These are phyloP conservation scores for Botrytis tulipae DNA, from an alignment of 2,329 filamentous ascomycete species.

Conservation along the genomic window DNA sequence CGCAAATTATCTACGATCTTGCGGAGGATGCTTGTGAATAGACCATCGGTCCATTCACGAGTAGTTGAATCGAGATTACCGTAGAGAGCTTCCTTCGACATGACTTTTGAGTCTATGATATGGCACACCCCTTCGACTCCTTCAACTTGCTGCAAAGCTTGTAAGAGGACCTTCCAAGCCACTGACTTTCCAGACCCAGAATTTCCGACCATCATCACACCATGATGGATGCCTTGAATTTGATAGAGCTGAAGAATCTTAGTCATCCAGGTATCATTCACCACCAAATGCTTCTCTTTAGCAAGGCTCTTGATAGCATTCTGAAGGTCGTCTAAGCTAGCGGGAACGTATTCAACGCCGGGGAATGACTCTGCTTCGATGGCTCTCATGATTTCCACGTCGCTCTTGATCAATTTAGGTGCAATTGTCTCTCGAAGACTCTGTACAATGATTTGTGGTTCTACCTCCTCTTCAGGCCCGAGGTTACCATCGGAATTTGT, in stretches of 20 bases:
- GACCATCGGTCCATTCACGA: slow-evolving; percentile 96
- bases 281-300: slow-evolving; percentile 79
- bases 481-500: slow-evolving; percentile 54
- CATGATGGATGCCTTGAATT: slow-evolving; percentile 96
- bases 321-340: slow-evolving; percentile 76
- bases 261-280: slow-evolving; percentile 94
- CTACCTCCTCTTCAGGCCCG: slow-evolving; percentile 70
- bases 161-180: slow-evolving; percentile 88
- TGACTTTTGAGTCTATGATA: slow-evolving; percentile 98
- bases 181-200: slow-evolving; percentile 97
- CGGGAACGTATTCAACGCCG: slow-evolving; percentile 87
- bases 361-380: slow-evolving; percentile 89
- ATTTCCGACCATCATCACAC: slow-evolving; percentile 99
- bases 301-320: slow-evolving; percentile 80
- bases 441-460: slow-evolving; percentile 97
- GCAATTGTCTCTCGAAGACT: slow-evolving; percentile 98
- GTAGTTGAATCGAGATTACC: slow-evolving; percentile 95
- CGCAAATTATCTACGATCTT: slow-evolving; percentile 99
- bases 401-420: slow-evolving; percentile 89
- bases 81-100: slow-evolving; percentile 98
- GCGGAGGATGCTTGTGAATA: slow-evolving; percentile 95
- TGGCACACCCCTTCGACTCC: slow-evolving; percentile 91
- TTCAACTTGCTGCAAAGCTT: slow-evolving; percentile 88
- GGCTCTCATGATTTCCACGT: slow-evolving; percentile 81
- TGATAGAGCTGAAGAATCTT: slow-evolving; percentile 97